These are phyloP conservation scores for Paracoccidioides lutzii DNA, from an alignment of 2,329 filamentous ascomycete species.

Conservation along the genomic window DNA sequence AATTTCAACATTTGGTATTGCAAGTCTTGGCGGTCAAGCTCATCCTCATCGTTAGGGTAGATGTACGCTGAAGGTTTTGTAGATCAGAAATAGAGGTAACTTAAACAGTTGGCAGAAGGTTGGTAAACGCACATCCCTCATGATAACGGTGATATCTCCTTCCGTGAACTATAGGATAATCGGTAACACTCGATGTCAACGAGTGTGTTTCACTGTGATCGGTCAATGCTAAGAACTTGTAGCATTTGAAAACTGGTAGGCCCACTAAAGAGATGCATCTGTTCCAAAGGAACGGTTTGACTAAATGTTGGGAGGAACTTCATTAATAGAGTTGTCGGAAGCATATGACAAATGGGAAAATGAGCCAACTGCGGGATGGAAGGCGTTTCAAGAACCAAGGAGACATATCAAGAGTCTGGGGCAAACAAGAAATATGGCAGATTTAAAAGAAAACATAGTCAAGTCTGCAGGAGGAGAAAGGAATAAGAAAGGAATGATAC, in stretches of 20 bases:
- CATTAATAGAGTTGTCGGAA: no score
- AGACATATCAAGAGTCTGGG: no score
- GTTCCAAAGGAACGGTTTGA: no score
- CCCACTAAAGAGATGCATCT: neutral
- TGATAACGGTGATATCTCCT: conserved; percentile 34
- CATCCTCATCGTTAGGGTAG: conserved; percentile 42
- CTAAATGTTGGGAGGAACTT: no score
- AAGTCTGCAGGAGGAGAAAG: no score
- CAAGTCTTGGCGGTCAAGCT: conserved; percentile 43
- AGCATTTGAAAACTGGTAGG: neutral
- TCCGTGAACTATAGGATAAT: conserved; percentile 32
- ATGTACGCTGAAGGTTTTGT: conserved; percentile 22
- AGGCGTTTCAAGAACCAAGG: no score
- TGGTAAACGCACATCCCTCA: conserved; percentile 26
- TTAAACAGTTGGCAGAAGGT: no score
- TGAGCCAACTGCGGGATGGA: no score
- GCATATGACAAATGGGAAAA: no score
- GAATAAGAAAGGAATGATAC: no score
- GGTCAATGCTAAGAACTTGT: neutral
- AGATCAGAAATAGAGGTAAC: neutral
- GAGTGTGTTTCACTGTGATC: conserved; percentile 26
- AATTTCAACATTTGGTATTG: conserved; percentile 43
- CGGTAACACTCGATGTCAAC: conserved; percentile 30
- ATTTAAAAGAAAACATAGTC: no score
- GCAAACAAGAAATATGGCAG: no score